Evolutionary conservation across 176 grass and related monocot genomes (phyloP).

Genomic region (Ensete glaucum): DNA sequence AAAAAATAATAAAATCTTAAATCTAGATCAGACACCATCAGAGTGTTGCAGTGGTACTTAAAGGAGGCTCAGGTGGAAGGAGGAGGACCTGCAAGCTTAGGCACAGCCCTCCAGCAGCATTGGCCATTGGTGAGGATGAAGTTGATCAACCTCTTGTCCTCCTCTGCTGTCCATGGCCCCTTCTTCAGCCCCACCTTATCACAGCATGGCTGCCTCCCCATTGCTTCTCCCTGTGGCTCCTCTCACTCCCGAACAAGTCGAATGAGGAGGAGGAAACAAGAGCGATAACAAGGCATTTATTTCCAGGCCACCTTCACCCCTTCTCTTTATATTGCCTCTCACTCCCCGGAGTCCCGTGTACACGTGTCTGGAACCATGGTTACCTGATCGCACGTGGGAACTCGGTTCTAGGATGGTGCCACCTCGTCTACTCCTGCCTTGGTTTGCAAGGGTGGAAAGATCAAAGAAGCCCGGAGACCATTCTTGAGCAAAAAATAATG

Average conservation of each 20-base stretch:
- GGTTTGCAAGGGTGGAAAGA: not conserved
- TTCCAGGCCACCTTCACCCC: not conserved
- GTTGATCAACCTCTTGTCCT: constrained; percentile 4
- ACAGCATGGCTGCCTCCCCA: constrained; percentile 7
- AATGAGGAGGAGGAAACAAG: too few relatives aligned
- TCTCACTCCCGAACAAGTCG: not conserved
- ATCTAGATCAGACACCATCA: too few relatives aligned
- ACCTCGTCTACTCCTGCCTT: not conserved
- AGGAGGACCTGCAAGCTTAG: constrained; percentile 7
- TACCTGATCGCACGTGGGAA: not conserved
- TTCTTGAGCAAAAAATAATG: too few relatives aligned
- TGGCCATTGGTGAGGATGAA: constrained; percentile 7
- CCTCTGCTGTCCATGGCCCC: constrained; percentile 10
- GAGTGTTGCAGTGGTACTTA: too few relatives aligned
- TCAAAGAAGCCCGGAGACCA: too few relatives aligned
- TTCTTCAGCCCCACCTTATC: not conserved
- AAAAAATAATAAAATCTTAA: too few relatives aligned
- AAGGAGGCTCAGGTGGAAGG: not conserved
- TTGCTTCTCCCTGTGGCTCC: not conserved
- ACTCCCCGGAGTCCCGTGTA: too few relatives aligned
- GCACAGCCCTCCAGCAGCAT: constrained; percentile 9
- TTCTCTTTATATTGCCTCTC: not conserved
- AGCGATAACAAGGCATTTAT: not conserved
- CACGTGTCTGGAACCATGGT: not conserved
- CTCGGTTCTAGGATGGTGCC: not conserved